A percentile compares a stretch with the other conserved stretches of the same genome.
Evolutionary conservation across 1,284 basidiomycete genomes (phyloP).

Genomic region (Fomitiporia mediterranea): DNA sequence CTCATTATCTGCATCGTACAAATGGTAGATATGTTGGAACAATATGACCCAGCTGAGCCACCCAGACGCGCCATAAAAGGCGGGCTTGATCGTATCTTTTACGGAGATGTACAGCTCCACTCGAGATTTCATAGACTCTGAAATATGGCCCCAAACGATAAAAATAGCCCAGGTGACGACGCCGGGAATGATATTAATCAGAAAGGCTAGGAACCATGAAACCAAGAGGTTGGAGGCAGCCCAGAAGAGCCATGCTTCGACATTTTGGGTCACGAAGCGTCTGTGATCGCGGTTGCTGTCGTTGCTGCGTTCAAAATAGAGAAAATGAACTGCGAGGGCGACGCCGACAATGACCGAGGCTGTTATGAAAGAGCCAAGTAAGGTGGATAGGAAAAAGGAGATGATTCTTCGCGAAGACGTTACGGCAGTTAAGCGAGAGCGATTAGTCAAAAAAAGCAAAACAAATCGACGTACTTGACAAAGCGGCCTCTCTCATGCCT

Average conservation of each 20-base stretch:
- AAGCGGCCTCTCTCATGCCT: conserved; percentile 48
- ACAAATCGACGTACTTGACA: conserved; percentile 42
- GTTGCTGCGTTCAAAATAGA: conserved; percentile 52
- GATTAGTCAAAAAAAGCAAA: background rate
- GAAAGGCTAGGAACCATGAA: conserved; percentile 70
- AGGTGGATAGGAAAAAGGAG: conserved; percentile 60
- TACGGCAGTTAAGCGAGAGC: background rate
- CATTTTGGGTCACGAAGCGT: conserved; percentile 57
- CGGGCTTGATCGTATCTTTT: conserved; percentile 63
- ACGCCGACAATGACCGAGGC: conserved; percentile 55
- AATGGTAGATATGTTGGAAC: conserved; percentile 54
- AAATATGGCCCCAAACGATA: conserved; percentile 68
- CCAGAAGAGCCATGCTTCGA: conserved; percentile 78
- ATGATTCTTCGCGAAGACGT: conserved; percentile 41
- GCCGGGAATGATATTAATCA: conserved; percentile 61
- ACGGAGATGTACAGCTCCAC: conserved; percentile 65
- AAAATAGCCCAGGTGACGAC: conserved; percentile 48
- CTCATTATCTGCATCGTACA: conserved; percentile 44
- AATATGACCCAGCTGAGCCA: conserved; percentile 71
- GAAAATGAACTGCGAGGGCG: conserved; percentile 58
- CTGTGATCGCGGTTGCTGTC: conserved; percentile 47
- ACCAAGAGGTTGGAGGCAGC: conserved; percentile 67
- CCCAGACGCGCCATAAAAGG: conserved; percentile 58
- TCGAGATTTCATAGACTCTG: conserved; percentile 57
- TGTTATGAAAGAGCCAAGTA: conserved; percentile 64